Conservation (phyloP, 306 rosid species). For the Delonix regia region DNA sequence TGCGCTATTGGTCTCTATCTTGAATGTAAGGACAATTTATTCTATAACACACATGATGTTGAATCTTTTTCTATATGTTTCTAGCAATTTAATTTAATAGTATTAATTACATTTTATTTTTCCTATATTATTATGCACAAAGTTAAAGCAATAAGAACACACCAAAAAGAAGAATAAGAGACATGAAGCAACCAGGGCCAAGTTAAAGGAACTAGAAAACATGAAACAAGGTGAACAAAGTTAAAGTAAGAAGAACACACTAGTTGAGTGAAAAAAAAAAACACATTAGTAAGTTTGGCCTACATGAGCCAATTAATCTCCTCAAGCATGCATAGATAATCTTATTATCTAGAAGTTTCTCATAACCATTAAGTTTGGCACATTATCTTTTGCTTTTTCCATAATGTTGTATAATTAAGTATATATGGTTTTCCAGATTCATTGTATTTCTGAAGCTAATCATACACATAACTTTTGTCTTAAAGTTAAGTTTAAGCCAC, state of each 20-base stretch:
- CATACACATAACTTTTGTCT: background rate
- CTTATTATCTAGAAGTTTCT: too few species aligned
- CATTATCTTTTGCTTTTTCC: background rate
- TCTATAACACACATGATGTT: background rate
- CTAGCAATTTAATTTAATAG: background rate
- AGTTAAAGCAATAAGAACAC: too few species aligned
- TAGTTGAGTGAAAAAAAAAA: too few species aligned
- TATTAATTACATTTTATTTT: background rate
- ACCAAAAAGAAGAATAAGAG: too few species aligned
- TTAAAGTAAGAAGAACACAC: too few species aligned
- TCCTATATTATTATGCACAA: slow-evolving; percentile 39
- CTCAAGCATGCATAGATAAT: too few species aligned
- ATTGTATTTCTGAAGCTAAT: background rate
- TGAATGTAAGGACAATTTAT: slow-evolving; percentile 61
- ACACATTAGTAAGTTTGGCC: too few species aligned
- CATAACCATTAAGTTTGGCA: too few species aligned
- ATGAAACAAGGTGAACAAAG: too few species aligned
- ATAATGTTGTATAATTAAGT: background rate
- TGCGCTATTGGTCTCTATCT: slow-evolving; percentile 85
- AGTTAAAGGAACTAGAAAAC: too few species aligned
- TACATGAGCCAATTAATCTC: too few species aligned
- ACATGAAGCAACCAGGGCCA: too few species aligned
- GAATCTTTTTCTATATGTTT: slow-evolving; percentile 4
- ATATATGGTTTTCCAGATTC: slow-evolving; percentile 9
- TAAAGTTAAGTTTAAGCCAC: slow-evolving; percentile 24